Conservation (phyloP, 163 green algal species). For the Scenedesmus sp. region DNA sequence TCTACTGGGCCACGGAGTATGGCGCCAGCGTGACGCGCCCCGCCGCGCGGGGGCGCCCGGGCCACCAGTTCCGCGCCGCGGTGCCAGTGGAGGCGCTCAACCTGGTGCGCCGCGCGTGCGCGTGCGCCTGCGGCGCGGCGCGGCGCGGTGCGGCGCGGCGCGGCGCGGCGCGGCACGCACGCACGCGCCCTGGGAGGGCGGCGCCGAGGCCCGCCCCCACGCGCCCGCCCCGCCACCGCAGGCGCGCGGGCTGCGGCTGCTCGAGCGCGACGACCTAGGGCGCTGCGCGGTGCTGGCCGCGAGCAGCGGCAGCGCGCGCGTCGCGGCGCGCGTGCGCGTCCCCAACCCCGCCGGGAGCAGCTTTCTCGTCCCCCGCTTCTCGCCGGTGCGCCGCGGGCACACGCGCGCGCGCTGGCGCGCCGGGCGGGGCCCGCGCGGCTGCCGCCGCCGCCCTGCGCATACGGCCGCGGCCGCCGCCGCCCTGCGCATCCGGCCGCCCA, state of each 20-base stretch:
- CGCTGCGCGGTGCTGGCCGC: conserved; percentile 38
- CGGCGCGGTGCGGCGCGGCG: not conserved
- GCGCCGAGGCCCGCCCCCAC: no score
- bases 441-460: no score
- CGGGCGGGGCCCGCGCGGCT: no score
- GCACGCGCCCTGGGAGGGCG: no score
- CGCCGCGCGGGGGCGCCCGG: not conserved
- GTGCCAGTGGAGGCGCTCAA: conserved; percentile 61
- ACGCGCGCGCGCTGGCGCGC: no score
- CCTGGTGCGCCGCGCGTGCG: no score
- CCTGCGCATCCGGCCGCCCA: no score
- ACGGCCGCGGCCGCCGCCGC: no score
- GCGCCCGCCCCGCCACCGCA: conserved; percentile 1
- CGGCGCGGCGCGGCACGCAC: no score
- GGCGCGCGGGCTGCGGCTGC: conserved; percentile 51
- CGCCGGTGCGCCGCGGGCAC: conserved; percentile 6
- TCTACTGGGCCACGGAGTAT: conserved; percentile 73
- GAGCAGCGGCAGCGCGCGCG: conserved; percentile 3
- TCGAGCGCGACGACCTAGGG: conserved; percentile 41
- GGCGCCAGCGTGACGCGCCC: conserved; percentile 44
- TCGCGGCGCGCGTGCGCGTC: conserved; percentile 11
- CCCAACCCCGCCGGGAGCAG: not conserved
- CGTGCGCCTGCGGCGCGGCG: no score
- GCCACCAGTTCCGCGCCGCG: conserved; percentile 45
- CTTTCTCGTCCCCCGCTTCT: conserved; percentile 22